Percentiles rank a stretch among this genome's conserved stretches.
Evolutionary conservation across 2,329 filamentous ascomycete species (phyloP).

Genomic region (Claviceps humidiphila): DNA sequence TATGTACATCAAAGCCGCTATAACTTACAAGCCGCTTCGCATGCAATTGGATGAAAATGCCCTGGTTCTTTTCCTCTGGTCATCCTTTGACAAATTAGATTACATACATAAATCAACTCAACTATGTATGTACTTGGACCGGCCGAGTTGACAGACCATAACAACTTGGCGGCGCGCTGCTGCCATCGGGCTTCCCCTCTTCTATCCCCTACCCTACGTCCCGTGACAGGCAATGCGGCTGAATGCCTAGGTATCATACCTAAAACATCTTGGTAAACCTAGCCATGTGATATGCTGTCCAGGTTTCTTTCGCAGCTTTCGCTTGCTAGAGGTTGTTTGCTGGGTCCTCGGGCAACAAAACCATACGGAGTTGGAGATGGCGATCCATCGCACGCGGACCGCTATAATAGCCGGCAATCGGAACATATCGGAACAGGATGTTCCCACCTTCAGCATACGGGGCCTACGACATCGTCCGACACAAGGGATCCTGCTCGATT

Average conservation of each 20-base stretch:
- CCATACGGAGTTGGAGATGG: not conserved
- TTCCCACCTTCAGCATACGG: not conserved
- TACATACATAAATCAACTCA: too few species aligned
- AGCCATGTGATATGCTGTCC: too few species aligned
- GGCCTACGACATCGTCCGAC: not conserved
- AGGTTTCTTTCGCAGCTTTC: too few species aligned
- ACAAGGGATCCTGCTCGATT: not conserved
- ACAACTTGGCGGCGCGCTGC: not conserved
- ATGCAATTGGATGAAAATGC: too few species aligned
- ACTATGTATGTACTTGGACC: not conserved
- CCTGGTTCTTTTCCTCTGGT: not conserved
- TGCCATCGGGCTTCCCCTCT: not conserved
- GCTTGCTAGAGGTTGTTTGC: too few species aligned
- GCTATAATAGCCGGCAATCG: not conserved
- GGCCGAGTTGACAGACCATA: not conserved
- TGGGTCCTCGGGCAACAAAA: not conserved
- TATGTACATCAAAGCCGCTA: too few species aligned
- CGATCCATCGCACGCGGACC: not conserved
- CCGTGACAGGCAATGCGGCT: not conserved
- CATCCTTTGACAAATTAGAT: not conserved
- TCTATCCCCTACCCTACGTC: not conserved
- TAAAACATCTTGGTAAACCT: not conserved
- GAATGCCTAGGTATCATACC: not conserved
- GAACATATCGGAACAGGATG: not conserved
- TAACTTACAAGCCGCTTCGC: too few species aligned